Conservation (phyloP, 2,329 filamentous ascomycete species). For the Colletotrichum sp. region DNA sequence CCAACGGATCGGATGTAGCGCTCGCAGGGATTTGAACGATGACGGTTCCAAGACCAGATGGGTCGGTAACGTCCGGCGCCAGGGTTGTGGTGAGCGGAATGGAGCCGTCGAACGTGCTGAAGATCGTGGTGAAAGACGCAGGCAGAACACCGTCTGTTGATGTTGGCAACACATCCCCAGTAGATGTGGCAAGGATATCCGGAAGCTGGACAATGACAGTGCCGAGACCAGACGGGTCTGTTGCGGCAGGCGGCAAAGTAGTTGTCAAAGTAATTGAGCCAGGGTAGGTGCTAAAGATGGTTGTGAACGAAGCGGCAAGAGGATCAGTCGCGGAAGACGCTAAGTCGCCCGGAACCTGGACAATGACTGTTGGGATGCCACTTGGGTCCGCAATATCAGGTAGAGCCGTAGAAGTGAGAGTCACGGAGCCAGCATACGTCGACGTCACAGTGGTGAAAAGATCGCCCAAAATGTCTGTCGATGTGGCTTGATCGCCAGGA, state of each 20-base stretch:
- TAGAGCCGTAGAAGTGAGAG: neutral
- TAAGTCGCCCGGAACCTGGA: neutral
- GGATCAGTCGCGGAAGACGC: neutral
- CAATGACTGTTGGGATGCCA: neutral
- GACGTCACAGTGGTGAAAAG: neutral
- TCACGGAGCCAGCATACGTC: neutral
- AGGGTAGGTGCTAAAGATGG: neutral
- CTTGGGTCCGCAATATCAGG: neutral
- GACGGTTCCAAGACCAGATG: neutral
- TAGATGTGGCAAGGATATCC: neutral
- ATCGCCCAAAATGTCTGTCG: neutral
- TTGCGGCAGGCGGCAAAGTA: neutral
- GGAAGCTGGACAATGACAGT: slow-evolving; percentile 1
- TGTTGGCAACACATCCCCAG: neutral
- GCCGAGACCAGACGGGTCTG: neutral
- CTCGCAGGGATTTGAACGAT: neutral
- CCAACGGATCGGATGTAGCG: neutral
- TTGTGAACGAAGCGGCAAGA: neutral
- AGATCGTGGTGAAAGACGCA: neutral
- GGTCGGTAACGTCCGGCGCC: neutral
- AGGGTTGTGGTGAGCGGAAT: neutral
- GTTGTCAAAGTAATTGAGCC: neutral
- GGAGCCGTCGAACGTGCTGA: neutral
- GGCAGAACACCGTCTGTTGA: neutral
- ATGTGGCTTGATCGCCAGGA: neutral